phyloP scores from a whole-genome alignment of 441 rosid species.

The Gossypium davidsonii region DNA sequence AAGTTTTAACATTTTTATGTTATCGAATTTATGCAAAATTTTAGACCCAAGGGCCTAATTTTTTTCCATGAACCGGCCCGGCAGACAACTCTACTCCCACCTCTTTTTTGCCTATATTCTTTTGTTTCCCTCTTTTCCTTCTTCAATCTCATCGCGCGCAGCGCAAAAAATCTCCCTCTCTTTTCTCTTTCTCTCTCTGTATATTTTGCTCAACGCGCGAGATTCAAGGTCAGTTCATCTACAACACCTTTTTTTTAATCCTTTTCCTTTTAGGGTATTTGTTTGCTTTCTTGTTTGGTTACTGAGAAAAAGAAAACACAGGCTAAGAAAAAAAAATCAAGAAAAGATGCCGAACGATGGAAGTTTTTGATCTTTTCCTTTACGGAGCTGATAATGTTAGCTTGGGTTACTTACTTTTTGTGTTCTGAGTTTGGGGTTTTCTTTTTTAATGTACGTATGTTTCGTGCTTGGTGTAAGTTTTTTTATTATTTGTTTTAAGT shows the following conservation, averaged over 20 bases:
- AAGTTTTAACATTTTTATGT: too few species aligned
- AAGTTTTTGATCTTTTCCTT: neutral
- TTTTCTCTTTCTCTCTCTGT: neutral
- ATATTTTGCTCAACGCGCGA: neutral
- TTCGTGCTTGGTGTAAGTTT: neutral
- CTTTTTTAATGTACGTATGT: neutral
- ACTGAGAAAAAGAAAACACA: conserved; percentile 2
- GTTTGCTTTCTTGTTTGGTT: conserved; percentile 4
- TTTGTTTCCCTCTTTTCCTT: neutral
- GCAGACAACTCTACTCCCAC: neutral
- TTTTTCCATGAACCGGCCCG: too few species aligned
- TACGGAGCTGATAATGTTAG: neutral
- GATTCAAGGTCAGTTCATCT: conserved; percentile 17
- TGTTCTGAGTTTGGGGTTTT: neutral
- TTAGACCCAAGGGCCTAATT: neutral
- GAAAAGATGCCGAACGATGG: neutral
- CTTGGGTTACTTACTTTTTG: neutral
- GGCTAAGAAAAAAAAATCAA: neutral
- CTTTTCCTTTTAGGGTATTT: neutral
- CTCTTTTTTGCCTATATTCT: neutral
- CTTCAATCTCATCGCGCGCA: conserved; percentile 9
- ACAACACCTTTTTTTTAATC: neutral
- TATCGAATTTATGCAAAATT: too few species aligned
- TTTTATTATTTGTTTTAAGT: neutral
- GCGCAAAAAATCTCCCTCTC: neutral